A percentile compares a stretch with the other conserved stretches of the same genome.
These are phyloP conservation scores for Pythium phragmitis DNA, from an alignment of 352 stramenopile species.

Conservation along the genomic window DNA sequence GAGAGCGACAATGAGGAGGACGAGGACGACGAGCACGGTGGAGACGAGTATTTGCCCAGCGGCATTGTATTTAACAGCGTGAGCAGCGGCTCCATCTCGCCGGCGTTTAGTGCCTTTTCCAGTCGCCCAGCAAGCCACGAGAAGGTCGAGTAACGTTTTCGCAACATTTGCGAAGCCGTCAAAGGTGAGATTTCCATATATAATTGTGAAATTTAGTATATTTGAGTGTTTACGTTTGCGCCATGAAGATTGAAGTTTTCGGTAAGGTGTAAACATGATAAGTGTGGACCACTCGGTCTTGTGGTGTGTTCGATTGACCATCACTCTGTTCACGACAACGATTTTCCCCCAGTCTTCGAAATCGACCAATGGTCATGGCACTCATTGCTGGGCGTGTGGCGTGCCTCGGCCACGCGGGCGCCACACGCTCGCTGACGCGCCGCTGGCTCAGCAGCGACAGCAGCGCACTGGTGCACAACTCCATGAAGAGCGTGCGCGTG, in stretches of 20 bases:
- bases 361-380: background rate
- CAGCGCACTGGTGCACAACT: slow-evolving; percentile 11
- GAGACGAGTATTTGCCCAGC: background rate
- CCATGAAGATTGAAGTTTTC: no score
- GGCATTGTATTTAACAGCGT: background rate
- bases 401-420: background rate
- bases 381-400: background rate
- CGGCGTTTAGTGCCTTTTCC: slow-evolving; percentile 26
- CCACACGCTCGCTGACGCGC: background rate
- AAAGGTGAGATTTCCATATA: background rate
- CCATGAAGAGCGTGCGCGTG: slow-evolving; percentile 39
- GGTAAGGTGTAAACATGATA: no score
- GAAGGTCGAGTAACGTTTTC: background rate
- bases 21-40: slow-evolving; percentile 14
- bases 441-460: slow-evolving; percentile 3
- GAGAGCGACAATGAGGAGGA: slow-evolving; percentile 26
- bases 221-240: no score
- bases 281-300: no score
- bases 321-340: slow-evolving; percentile 1
- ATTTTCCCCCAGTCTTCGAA: background rate
- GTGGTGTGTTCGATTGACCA: background rate
- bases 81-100: slow-evolving; percentile 26
- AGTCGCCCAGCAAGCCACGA: background rate
- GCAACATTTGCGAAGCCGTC: background rate
- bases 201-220: background rate